A percentile compares a stretch with the other conserved stretches of the same genome.
Conservation (phyloP, 306 rosid species). For the Alnus rubra region DNA sequence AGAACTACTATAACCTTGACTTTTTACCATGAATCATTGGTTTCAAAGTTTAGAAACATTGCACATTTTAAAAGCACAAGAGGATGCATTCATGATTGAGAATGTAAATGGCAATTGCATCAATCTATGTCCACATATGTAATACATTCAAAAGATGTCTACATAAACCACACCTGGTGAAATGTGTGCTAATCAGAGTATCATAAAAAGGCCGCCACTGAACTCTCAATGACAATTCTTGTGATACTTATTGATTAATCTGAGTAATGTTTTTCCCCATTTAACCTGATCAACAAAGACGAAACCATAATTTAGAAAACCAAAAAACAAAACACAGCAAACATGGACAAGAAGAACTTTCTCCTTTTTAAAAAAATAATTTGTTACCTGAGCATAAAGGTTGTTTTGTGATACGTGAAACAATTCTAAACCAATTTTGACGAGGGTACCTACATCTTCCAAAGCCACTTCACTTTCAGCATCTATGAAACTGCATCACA, state of each 20-base stretch:
- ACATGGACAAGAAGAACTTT: constrained; percentile 20
- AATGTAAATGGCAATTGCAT: background rate
- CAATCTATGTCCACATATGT: background rate
- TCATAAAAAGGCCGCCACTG: constrained; percentile 90
- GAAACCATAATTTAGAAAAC: constrained; percentile 32
- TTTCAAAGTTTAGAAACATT: background rate
- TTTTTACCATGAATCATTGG: background rate
- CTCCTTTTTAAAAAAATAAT: constrained; percentile 23
- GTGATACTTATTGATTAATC: constrained; percentile 70
- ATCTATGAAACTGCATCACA: constrained; percentile 69
- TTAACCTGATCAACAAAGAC: constrained; percentile 76
- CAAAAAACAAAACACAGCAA: constrained; percentile 8
- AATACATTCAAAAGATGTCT: constrained; percentile 1
- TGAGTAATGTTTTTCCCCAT: constrained; percentile 88
- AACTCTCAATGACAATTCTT: constrained; percentile 70
- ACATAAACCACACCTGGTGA: constrained; percentile 68
- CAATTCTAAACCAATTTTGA: constrained; percentile 70
- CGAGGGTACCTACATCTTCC: constrained; percentile 68
- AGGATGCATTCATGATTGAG: background rate
- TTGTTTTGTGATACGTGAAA: constrained; percentile 67
- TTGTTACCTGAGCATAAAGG: constrained; percentile 86
- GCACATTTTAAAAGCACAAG: background rate
- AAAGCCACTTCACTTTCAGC: constrained; percentile 86
- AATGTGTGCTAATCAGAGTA: constrained; percentile 80
- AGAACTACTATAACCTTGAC: background rate